Evolutionary conservation across 2,329 filamentous ascomycete genomes (phyloP).

Genomic region (Ceratocystis colombiana): DNA sequence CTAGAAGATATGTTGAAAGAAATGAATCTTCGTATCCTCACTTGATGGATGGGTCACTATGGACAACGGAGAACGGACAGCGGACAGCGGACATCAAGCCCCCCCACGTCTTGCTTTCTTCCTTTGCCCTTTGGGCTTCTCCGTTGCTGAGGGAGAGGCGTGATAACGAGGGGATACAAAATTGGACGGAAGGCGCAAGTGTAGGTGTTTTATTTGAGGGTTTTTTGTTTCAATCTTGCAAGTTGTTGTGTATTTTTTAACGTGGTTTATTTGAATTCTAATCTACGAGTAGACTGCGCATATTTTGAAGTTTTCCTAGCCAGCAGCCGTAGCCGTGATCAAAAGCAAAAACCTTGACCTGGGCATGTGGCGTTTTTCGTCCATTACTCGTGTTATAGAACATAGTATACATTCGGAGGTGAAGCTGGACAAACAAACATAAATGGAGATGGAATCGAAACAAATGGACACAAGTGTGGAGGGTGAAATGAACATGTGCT

Average conservation of each 20-base stretch:
- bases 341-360: background rate
- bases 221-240: no score
- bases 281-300: background rate
- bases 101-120: no score
- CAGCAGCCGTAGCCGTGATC: background rate
- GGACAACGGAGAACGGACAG: no score
- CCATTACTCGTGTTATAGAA: background rate
- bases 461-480: background rate
- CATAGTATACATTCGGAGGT: constrained; percentile 5
- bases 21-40: no score
- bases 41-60: no score
- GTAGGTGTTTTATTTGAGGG: no score
- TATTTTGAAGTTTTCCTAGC: background rate
- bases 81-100: no score
- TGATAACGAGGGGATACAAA: no score
- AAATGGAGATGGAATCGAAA: background rate
- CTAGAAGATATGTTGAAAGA: no score
- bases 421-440: background rate
- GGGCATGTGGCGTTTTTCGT: background rate
- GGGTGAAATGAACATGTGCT: background rate
- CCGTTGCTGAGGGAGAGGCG: no score
- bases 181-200: no score
- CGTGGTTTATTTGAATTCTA: background rate
- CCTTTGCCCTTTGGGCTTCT: no score
- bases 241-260: background rate